phyloP scores from a whole-genome alignment of 2,329 filamentous ascomycete species.

The Drechslerella dactyloides region DNA sequence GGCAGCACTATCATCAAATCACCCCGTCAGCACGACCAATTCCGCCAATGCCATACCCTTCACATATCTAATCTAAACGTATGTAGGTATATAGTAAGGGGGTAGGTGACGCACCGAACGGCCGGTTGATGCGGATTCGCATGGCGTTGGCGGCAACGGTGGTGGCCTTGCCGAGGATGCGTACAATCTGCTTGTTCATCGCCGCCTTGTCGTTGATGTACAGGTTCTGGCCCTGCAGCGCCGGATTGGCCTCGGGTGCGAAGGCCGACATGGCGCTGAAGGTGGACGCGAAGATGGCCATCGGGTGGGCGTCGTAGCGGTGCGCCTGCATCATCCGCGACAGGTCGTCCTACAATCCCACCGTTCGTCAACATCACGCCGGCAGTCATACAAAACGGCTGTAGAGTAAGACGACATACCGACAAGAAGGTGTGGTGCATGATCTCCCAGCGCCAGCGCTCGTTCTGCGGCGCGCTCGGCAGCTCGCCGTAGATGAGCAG shows the following conservation, averaged over 20 bases:
- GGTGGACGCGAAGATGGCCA: constrained; percentile 63
- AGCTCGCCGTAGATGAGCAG: constrained; percentile 64
- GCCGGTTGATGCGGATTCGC: constrained; percentile 63
- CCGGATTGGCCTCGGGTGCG: constrained; percentile 63
- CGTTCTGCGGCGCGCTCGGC: constrained; percentile 60
- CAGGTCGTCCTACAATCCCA: constrained; percentile 28
- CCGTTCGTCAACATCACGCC: not conserved
- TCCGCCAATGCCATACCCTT: not conserved
- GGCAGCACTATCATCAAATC: constrained; percentile 14
- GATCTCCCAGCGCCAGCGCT: constrained; percentile 61
- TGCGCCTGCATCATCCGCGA: constrained; percentile 48
- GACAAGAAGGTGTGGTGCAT: constrained; percentile 62
- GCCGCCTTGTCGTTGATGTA: constrained; percentile 61
- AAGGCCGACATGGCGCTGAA: constrained; percentile 64
- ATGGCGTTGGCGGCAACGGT: constrained; percentile 64
- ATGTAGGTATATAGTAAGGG: not conserved
- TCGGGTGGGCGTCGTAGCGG: constrained; percentile 61
- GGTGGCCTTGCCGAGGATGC: constrained; percentile 64
- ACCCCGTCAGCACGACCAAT: no score
- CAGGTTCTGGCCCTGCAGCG: constrained; percentile 62
- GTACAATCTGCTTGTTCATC: constrained; percentile 64
- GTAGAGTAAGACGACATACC: not conserved
- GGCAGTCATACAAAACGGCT: not conserved
- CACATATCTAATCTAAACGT: not conserved
- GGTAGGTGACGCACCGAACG: constrained; percentile 60